Percentiles rank a stretch among this genome's conserved stretches.
These are phyloP conservation scores for Parathielavia appendiculata DNA, from an alignment of 495 filamentous ascomycete genomes.

Conservation along the genomic window DNA sequence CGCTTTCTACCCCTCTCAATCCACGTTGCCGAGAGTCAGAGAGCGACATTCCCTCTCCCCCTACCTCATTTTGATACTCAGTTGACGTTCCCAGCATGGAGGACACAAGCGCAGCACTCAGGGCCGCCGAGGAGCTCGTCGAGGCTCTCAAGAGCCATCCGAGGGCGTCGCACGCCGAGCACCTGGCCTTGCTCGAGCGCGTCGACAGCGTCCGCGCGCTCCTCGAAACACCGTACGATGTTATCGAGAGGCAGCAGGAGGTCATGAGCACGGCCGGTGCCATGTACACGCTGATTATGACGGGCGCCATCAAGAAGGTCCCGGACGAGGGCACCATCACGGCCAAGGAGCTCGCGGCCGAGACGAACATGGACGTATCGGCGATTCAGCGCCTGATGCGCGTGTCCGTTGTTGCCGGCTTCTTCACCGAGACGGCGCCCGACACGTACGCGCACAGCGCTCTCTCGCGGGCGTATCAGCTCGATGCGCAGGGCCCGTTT, in stretches of 20 bases:
- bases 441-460: conserved; percentile 28
- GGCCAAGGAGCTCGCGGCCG: conserved; percentile 24
- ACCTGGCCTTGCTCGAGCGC: conserved; percentile 22
- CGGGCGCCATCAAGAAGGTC: conserved; percentile 24
- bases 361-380: conserved; percentile 24
- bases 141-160: conserved; percentile 22
- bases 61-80: not conserved
- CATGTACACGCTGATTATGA: conserved; percentile 23
- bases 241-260: conserved; percentile 22
- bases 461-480: conserved; percentile 15
- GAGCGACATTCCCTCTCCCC: not conserved
- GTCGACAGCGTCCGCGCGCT: conserved; percentile 18
- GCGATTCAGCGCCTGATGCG: conserved; percentile 27
- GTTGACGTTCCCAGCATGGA: not conserved
- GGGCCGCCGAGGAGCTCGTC: conserved; percentile 28
- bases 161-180: conserved; percentile 17
- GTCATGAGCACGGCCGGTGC: conserved; percentile 15
- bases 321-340: conserved; percentile 26
- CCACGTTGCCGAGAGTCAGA: not conserved
- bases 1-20: conserved; percentile 4
- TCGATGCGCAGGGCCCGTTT: conserved; percentile 17
- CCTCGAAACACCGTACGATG: conserved; percentile 26
- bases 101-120: conserved; percentile 20
- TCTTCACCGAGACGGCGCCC: conserved; percentile 23
- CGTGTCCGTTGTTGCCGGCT: conserved; percentile 24